phyloP scores from a whole-genome alignment of 805 yeast species.

The Metschnikowia sp. region DNA sequence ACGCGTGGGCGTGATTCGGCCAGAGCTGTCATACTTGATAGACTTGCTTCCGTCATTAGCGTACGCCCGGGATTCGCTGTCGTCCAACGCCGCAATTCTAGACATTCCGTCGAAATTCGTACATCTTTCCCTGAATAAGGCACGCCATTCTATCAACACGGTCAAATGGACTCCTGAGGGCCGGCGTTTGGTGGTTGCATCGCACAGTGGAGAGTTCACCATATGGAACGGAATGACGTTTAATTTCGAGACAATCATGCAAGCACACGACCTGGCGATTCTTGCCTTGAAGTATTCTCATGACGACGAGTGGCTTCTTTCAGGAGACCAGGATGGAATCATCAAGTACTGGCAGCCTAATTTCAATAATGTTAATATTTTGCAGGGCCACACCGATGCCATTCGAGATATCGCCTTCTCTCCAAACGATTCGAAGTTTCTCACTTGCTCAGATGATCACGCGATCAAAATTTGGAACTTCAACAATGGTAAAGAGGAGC shows the following conservation, averaged over 20 bases:
- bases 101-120: conserved; percentile 80
- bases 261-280: conserved; percentile 93
- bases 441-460: conserved; percentile 93
- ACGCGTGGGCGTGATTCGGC: conserved; percentile 54
- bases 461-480: conserved; percentile 92
- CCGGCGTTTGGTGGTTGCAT: conserved; percentile 80
- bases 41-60: conserved; percentile 66
- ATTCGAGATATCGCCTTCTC: conserved; percentile 85
- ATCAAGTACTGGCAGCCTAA: conserved; percentile 98
- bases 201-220: conserved; percentile 93
- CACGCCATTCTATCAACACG: conserved; percentile 84
- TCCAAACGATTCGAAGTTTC: conserved; percentile 86
- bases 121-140: conserved; percentile 87
- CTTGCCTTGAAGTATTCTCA: conserved; percentile 78
- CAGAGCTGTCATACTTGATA: conserved; percentile 63
- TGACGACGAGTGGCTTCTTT: conserved; percentile 89
- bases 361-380: conserved; percentile 88
- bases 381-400: conserved; percentile 71
- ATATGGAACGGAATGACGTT: conserved; percentile 95
- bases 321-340: conserved; percentile 90
- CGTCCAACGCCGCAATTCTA: conserved; percentile 41
- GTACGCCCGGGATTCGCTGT: conserved; percentile 38
- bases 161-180: conserved; percentile 98
- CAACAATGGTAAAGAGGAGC: conserved; percentile 80
- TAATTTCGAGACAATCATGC: conserved; percentile 96